phyloP scores from a whole-genome alignment of 305 asterid genomes.

The Coffea humblotiana region DNA sequence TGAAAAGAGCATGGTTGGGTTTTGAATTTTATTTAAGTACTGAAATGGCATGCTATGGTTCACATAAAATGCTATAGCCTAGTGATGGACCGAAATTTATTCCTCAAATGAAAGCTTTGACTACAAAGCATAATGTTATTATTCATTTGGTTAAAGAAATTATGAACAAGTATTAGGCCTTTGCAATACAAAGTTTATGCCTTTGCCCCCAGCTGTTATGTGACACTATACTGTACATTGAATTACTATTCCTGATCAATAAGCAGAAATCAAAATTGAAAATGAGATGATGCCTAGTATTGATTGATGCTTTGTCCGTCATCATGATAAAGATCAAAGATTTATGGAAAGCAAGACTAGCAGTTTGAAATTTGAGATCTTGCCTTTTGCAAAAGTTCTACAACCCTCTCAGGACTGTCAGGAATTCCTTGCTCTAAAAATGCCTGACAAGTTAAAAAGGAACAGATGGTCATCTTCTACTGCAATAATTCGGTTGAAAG shows the following conservation, averaged over 20 bases:
- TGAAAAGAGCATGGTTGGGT: slow-evolving; percentile 23
- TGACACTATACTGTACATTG: neutral
- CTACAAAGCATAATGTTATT: neutral
- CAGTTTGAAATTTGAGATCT: slow-evolving; percentile 22
- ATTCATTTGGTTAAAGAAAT: neutral
- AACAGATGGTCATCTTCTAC: neutral
- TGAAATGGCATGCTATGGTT: neutral
- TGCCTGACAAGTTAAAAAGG: slow-evolving; percentile 48
- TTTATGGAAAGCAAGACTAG: neutral
- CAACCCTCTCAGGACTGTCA: slow-evolving; percentile 56
- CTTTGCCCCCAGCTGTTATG: neutral
- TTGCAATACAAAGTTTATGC: neutral
- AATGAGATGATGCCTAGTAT: neutral
- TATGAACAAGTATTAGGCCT: neutral
- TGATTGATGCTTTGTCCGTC: neutral
- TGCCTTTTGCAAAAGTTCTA: slow-evolving; percentile 80
- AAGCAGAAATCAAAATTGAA: neutral
- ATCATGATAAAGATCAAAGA: slow-evolving; percentile 3
- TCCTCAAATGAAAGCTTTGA: neutral
- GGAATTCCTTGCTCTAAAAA: slow-evolving; percentile 83
- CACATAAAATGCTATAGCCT: neutral
- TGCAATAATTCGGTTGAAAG: neutral
- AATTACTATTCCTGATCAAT: neutral
- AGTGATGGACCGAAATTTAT: neutral
- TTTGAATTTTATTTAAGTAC: neutral